Percentiles rank a stretch among this genome's conserved stretches.
Evolutionary conservation across 345 rosid genomes (phyloP).

Genomic region (Gossypium longicalyx): DNA sequence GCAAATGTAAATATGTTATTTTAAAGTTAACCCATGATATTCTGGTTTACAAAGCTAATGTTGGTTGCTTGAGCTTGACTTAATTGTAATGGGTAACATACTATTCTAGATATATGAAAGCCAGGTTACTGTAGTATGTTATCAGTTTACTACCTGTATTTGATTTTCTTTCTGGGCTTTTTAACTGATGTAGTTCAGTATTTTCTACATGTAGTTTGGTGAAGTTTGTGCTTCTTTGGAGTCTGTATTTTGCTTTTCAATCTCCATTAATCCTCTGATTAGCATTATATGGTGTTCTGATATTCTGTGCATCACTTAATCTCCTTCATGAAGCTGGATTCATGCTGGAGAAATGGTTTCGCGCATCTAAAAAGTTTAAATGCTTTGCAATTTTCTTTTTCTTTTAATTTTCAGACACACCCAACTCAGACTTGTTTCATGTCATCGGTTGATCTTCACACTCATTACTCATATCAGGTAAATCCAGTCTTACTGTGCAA

Average conservation of each 20-base stretch:
- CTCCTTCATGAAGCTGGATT: neutral
- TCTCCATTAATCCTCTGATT: neutral
- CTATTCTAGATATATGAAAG: neutral
- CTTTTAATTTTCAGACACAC: constrained; percentile 65
- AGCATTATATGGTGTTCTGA: neutral
- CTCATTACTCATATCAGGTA: constrained; percentile 96
- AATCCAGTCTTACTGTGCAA: neutral
- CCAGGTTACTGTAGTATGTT: neutral
- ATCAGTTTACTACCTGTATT: neutral
- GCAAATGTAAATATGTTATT: neutral
- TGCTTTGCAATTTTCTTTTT: neutral
- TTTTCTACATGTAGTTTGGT: neutral
- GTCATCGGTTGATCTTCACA: constrained; percentile 98
- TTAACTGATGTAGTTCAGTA: neutral
- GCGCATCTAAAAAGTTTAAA: neutral
- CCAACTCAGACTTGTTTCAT: constrained; percentile 96
- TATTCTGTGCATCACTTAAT: neutral
- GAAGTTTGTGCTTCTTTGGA: neutral
- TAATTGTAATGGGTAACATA: neutral
- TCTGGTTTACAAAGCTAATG: neutral
- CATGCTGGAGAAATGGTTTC: neutral
- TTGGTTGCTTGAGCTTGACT: constrained; percentile 1
- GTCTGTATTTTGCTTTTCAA: neutral
- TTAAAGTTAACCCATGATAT: neutral
- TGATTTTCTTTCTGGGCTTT: neutral